Percentiles rank a stretch among this genome's conserved stretches.
Evolutionary conservation across 1,139 yeast species (phyloP).

Genomic region (Blastobotrys buckinghamii): DNA sequence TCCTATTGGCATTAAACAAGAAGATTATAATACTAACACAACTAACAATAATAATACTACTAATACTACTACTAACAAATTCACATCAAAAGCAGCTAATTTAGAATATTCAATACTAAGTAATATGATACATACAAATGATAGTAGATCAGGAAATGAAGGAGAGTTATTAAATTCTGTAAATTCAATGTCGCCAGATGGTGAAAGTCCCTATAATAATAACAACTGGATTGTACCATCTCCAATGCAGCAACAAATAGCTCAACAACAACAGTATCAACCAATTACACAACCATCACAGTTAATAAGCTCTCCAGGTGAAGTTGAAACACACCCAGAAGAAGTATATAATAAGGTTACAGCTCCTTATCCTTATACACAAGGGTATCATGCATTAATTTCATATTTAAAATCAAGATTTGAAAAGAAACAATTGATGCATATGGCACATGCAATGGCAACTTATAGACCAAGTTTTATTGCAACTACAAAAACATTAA

Average conservation of each 20-base stretch:
- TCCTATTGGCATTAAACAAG: not conserved
- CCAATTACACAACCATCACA: not conserved
- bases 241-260: not conserved
- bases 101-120: slow-evolving; percentile 73
- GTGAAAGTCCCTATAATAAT: slow-evolving; percentile 8
- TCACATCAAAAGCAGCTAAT: slow-evolving; percentile 75
- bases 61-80: slow-evolving; percentile 25
- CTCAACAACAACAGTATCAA: slow-evolving; percentile 5
- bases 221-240: not conserved
- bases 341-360: slow-evolving; percentile 27
- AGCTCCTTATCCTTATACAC: slow-evolving; percentile 78
- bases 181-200: slow-evolving; percentile 8
- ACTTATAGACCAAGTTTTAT: slow-evolving; percentile 86
- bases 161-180: not conserved
- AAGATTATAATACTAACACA: not conserved
- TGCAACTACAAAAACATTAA: slow-evolving; percentile 82
- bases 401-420: slow-evolving; percentile 70
- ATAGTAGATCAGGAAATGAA: not conserved
- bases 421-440: slow-evolving; percentile 62
- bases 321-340: slow-evolving; percentile 24
- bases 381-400: slow-evolving; percentile 80
- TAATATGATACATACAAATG: slow-evolving; percentile 44
- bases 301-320: slow-evolving; percentile 6
- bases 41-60: not conserved
- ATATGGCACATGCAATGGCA: slow-evolving; percentile 86